Base-by-base conservation (phyloP, 179 eudicot species). In the Patellifolia procumbens region DNA sequence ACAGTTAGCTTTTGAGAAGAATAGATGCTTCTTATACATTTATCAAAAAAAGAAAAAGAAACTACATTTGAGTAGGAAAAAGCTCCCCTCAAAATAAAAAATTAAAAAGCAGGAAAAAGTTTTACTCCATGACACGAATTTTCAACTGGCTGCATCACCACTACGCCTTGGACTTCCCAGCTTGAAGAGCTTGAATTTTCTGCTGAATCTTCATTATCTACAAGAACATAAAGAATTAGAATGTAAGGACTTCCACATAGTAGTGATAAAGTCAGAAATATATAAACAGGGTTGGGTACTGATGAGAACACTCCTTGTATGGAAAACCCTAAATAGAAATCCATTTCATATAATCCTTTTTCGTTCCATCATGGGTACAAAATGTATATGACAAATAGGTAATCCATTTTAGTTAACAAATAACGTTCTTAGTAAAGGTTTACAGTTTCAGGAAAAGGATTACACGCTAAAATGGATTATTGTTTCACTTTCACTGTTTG, bases 91-190 rank as follows among this genome's bases (percentile, higher is more conserved):
- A n/a, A n/a, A n/a, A n/a, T n/a, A n/a, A n/a, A n/a, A n/a, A n/a
- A n/a, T n/a, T n/a, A n/a, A n/a, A n/a, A 73, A n/a, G 6, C 10
- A 48, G 22, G 13, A 65, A 56, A 65, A 26, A 37, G 24, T 34
- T 22, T 3, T 45, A 37, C 55, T 42, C 46, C 51, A 42, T 19
- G 22, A 19, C 17, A 49, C 31, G 39, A 24, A 20, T 31, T 9
- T 59, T 52, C 58, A 61, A 34, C 71, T n/a, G 19, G 65, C 70
- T 20, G 34, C 29, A 66, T 43, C 49, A 26, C 62, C 49, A 26
- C 62, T 85, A 89, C 26, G 82, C 94, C 88, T 91, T 93, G 17
- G 88, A 88, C 80, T 91, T 93, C 79, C 95, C 98, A 78, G 98
- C 92, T 83, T 93, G 94, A 42, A 90, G 84, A 74, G 89, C 78